Conservation (phyloP, 2,329 filamentous ascomycete genomes). For the Talaromyces sp. region DNA sequence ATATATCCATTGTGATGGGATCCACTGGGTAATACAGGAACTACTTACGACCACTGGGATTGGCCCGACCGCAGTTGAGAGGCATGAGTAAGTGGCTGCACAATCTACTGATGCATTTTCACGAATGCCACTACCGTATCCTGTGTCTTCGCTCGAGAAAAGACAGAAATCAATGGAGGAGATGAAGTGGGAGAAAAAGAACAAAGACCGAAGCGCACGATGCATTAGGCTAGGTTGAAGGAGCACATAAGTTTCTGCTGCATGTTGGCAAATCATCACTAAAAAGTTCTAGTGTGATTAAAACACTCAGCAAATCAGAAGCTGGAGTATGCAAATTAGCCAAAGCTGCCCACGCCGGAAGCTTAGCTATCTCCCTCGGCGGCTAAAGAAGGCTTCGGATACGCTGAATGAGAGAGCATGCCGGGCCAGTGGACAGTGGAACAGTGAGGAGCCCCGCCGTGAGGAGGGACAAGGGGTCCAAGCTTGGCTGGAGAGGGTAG, state of each 20-base stretch:
- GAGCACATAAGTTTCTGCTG: not conserved
- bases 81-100: constrained; percentile 1
- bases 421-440: not conserved
- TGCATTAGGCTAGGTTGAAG: not conserved
- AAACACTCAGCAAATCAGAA: constrained; percentile 13
- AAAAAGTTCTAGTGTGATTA: not conserved
- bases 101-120: not conserved
- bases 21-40: not conserved
- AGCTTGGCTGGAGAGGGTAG: not conserved
- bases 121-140: not conserved
- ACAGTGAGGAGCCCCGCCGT: constrained; percentile 3
- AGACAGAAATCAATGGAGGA: not conserved
- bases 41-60: not conserved
- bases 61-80: not conserved
- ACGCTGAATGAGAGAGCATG: constrained; percentile 12
- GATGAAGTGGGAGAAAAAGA: not conserved
- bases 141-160: not conserved
- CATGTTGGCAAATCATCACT: constrained; percentile 3
- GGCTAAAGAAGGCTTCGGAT: constrained; percentile 14
- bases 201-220: constrained; percentile 6
- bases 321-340: not conserved
- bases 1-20: not conserved
- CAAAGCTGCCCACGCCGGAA: not conserved
- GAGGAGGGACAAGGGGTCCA: not conserved
- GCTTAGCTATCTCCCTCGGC: constrained; percentile 5